Evolutionary conservation across 192 early-diverging fungal genomes (phyloP).

Genomic region (Dissophora globulifera): DNA sequence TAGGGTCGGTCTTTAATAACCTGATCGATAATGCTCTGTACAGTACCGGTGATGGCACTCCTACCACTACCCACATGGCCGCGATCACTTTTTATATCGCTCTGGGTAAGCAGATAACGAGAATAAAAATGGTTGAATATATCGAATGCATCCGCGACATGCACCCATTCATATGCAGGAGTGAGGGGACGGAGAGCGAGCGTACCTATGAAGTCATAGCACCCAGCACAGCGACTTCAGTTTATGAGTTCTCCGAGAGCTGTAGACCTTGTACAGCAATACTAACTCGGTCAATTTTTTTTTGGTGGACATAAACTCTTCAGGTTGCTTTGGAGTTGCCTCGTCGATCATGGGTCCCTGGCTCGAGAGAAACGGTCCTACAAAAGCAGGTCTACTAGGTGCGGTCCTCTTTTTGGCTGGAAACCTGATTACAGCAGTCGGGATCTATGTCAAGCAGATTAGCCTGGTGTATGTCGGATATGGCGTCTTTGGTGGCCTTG

Average conservation of each 20-base stretch:
- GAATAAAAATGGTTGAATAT: background rate
- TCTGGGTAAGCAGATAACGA: constrained; percentile 25
- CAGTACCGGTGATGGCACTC: constrained; percentile 31
- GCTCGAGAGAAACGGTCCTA: constrained; percentile 69
- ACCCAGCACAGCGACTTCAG: no score
- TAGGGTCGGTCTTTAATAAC: constrained; percentile 69
- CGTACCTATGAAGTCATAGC: no score
- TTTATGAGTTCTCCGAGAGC: no score
- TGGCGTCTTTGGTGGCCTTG: constrained; percentile 69
- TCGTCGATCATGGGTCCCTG: constrained; percentile 67
- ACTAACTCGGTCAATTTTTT: no score
- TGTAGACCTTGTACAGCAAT: no score
- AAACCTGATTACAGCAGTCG: constrained; percentile 67
- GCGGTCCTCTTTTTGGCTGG: constrained; percentile 60
- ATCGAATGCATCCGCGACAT: no score
- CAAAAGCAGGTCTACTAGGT: constrained; percentile 59
- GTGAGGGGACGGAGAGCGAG: no score
- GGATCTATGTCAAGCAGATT: constrained; percentile 61
- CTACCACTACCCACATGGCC: constrained; percentile 50
- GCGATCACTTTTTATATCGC: constrained; percentile 72
- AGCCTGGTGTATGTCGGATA: constrained; percentile 73
- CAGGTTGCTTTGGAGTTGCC: constrained; percentile 64
- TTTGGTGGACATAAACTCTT: no score
- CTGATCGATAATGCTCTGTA: constrained; percentile 63
- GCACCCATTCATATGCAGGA: background rate